Percentiles rank a stretch among this genome's conserved stretches.
These are phyloP conservation scores for Apiospora rasikravindrae DNA, from an alignment of 2,329 filamentous ascomycete species.

Conservation along the genomic window DNA sequence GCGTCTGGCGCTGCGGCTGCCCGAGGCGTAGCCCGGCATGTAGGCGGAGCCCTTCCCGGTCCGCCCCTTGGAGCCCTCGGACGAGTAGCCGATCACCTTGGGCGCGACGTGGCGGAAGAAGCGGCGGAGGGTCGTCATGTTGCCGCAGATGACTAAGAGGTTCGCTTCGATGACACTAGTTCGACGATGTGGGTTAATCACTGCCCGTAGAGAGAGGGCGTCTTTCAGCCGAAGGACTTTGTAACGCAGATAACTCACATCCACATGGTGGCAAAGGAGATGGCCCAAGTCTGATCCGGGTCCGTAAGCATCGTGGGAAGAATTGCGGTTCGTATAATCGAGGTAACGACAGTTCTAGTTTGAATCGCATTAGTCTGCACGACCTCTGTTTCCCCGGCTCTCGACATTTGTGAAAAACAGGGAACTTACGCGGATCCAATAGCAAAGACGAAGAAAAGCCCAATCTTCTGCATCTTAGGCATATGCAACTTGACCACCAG, in stretches of 20 bases:
- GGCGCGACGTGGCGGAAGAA: slow-evolving; percentile 16
- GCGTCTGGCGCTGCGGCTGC: background rate
- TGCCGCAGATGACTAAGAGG: slow-evolving; percentile 8
- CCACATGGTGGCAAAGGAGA: slow-evolving; percentile 4
- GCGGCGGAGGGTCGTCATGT: slow-evolving; percentile 8
- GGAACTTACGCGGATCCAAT: background rate
- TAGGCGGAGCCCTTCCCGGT: background rate
- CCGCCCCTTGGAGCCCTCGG: background rate
- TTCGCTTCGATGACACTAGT: background rate
- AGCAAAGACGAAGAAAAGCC: background rate
- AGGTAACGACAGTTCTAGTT: slow-evolving; percentile 1
- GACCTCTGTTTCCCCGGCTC: too few species aligned
- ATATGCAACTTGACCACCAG: background rate
- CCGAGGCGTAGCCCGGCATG: background rate
- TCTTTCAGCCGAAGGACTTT: too few species aligned
- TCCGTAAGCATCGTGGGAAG: background rate
- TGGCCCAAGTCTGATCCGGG: background rate
- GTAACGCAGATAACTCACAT: background rate
- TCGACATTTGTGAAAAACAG: too few species aligned
- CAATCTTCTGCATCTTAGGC: background rate
- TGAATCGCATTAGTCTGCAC: background rate
- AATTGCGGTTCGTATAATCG: background rate
- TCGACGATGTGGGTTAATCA: background rate
- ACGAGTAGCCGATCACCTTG: background rate
- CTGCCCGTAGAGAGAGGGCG: background rate